Base-by-base conservation (phyloP, 2,329 filamentous ascomycete species). In the Fusarium musae region DNA sequence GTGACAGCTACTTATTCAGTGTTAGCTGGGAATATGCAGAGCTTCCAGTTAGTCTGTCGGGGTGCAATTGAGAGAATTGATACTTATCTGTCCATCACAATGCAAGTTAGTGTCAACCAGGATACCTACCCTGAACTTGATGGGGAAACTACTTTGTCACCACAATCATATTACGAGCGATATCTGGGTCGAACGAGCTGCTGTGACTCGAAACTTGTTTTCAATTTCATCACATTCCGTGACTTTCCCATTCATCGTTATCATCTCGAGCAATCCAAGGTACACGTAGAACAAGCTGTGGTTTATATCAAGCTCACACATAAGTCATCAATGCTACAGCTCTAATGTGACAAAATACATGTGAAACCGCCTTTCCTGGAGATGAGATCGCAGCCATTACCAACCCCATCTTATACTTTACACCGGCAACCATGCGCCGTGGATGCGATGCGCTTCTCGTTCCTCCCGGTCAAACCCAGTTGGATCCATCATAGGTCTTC, bases 311-410 rank as follows among this genome's bases (percentile, higher is more conserved):
- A 70, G 57, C 50, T 67, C 69, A 73, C 69, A 73, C 68, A 68
- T 61, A 72, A 75, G 64, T 72, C 75, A 47, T 70, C 72, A 59
- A 63, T 72, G 57, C 72, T 75, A 68, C 39, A 73, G 67, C 60
- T 78, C 69, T 73, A 74, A 66, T 70, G 66, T 77, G 74, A 77
- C 70, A 76, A 73, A 71, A 74, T 77, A 78, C 77, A 78, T 75
- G 74, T 72, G 63, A 77, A 76, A 58, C 74, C 64, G 58, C 72
- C 69, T 69, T 73, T 74, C 68, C 61, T 69, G 53, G 79, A 80
- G 78, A 76, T 79, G 78, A 80, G 76, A 78, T 77, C 71, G 70
- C 62, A 75, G 65, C 69, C 74, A 78, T 76, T 77, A 76, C 64
- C 69, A 68, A 63, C 70, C 73, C 67, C 64, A 66, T 59, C 66